Conservation (phyloP, 1,284 basidiomycete genomes). For the Neotropicomus parvogracilis region DNA sequence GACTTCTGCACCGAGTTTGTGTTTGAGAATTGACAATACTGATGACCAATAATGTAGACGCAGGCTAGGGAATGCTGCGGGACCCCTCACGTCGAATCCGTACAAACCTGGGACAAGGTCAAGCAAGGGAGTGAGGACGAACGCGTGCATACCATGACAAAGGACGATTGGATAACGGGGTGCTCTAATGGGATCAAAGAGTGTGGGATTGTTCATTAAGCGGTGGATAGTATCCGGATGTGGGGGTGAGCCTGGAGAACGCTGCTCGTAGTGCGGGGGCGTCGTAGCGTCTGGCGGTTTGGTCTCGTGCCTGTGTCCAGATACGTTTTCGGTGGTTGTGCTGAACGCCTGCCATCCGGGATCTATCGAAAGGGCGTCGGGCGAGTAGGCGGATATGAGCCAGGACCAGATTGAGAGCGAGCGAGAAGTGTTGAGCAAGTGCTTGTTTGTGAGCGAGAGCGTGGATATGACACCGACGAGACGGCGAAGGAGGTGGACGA, state of each 20-base stretch:
- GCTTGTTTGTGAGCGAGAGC: conserved; percentile 63
- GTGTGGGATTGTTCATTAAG: conserved; percentile 67
- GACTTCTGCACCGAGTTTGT: conserved; percentile 87
- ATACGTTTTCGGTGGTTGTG: background rate
- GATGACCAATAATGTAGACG: conserved; percentile 96
- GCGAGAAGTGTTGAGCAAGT: conserved; percentile 30
- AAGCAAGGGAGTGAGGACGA: conserved; percentile 4
- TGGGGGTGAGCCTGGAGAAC: background rate
- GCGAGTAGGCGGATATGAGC: conserved; percentile 12
- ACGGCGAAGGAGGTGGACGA: conserved; percentile 57
- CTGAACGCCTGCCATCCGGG: background rate
- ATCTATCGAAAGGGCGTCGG: background rate
- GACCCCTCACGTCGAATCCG: conserved; percentile 87
- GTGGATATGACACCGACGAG: conserved; percentile 64
- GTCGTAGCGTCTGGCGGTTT: no score
- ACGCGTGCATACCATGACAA: conserved; percentile 77
- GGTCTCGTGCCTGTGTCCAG: background rate
- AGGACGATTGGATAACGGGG: conserved; percentile 91
- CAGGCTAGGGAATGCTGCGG: conserved; percentile 71
- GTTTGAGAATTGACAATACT: conserved; percentile 78
- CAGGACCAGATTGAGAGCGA: conserved; percentile 17
- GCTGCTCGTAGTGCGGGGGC: background rate
- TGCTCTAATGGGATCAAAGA: conserved; percentile 71
- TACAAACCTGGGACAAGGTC: conserved; percentile 68
- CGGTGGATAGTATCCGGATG: conserved; percentile 61